Conservation (phyloP, 768 basidiomycete species). For the Gymnopilus junonius region DNA sequence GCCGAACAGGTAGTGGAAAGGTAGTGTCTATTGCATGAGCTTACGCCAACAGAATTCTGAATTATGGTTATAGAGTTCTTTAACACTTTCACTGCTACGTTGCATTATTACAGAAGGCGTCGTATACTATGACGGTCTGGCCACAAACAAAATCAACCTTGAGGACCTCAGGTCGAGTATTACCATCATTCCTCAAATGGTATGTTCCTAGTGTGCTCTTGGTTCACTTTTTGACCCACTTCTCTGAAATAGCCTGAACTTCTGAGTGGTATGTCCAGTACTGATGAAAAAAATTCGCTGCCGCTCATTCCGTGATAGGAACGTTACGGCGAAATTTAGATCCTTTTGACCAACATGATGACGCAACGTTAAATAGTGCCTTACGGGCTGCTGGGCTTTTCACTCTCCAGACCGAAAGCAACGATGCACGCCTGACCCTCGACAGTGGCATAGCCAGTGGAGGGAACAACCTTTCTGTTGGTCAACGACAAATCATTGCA, state of each 20-base stretch:
- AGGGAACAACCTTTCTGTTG: slow-evolving; percentile 11
- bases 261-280: slow-evolving; percentile 41
- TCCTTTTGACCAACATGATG: slow-evolving; percentile 62
- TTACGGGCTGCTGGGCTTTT: slow-evolving; percentile 43
- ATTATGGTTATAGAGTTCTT: slow-evolving; percentile 26
- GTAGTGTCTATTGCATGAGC: slow-evolving; percentile 4
- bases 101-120: slow-evolving; percentile 57
- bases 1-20: slow-evolving; percentile 35
- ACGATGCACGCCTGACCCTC: slow-evolving; percentile 51
- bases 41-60: neutral
- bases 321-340: slow-evolving; percentile 69
- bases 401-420: slow-evolving; percentile 42
- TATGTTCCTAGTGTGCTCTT: neutral
- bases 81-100: slow-evolving; percentile 55
- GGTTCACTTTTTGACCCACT: neutral
- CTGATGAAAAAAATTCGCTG: neutral
- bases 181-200: slow-evolving; percentile 59
- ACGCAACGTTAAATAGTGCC: slow-evolving; percentile 43
- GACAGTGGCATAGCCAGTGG: slow-evolving; percentile 35
- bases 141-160: slow-evolving; percentile 52
- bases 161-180: slow-evolving; percentile 58
- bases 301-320: neutral
- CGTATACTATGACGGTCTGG: slow-evolving; percentile 59
- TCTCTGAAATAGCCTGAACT: slow-evolving; percentile 39
- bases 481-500: slow-evolving; percentile 15